Evolutionary conservation across 495 filamentous ascomycete genomes (phyloP).

Genomic region (Penicillium bialowiezense): DNA sequence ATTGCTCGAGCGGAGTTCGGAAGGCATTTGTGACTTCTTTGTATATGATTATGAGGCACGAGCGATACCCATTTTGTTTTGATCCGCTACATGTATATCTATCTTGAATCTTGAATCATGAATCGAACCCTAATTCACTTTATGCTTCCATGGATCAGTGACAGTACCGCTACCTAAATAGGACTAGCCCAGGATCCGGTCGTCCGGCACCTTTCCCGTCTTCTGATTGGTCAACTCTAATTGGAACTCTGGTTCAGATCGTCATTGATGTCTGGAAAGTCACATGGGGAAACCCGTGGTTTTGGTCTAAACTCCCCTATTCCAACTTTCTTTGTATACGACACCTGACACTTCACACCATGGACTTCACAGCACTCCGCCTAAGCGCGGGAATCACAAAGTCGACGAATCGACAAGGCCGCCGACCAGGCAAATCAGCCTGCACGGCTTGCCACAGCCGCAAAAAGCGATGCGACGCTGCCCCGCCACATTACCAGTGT

Average conservation of each 20-base stretch:
- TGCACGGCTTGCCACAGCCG: conserved; percentile 12
- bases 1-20: neutral
- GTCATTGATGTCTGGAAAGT: neutral
- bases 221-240: no score
- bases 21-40: neutral
- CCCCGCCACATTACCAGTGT: conserved; percentile 8
- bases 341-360: neutral
- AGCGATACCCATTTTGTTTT: neutral
- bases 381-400: conserved; percentile 1
- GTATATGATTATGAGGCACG: neutral
- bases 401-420: conserved; percentile 2
- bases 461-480: conserved; percentile 16
- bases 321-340: neutral
- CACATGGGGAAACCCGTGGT: neutral
- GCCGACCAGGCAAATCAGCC: conserved; percentile 6
- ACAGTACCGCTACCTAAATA: no score
- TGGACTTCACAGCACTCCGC: neutral
- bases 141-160: no score
- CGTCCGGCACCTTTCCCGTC: neutral
- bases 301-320: neutral
- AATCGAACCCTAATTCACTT: no score
- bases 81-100: no score
- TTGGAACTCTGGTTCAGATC: no score
- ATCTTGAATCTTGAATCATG: no score
- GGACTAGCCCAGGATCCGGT: no score